Base-by-base conservation (phyloP, 768 basidiomycete species). In the Trametes cingulata region DNA sequence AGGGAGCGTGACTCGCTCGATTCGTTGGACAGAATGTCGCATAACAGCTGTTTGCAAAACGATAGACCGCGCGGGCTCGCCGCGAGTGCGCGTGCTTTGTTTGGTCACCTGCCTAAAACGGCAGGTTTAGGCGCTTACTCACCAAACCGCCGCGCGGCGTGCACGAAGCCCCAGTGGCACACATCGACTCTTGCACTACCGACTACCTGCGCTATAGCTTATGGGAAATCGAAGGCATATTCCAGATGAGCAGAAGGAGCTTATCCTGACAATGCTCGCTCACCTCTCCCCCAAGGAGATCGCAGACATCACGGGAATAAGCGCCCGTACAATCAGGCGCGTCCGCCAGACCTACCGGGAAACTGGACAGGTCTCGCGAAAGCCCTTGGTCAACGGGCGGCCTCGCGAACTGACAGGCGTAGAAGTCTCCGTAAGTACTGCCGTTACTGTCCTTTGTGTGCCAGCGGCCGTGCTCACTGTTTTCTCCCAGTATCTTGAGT, bases 401-500 rank as follows among this genome's bases (percentile, higher is more conserved):
- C 58, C 58, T 17, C 52, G 58, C 9, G 29, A 22, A 37, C 37
- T 60, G 17, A 37, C 41, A 9, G 36, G 25, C 12, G 35, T 43
- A 35, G 52, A 60, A 43, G 27, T 52, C 14, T 24, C 29, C 9
- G 58, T 60, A 53, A 36, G 58, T 60, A 24, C 29, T 33, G 39
- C 27, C 17, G 35, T 13, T 20, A 20, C 7, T 42, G 22, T 22
- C 29, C 29, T 33, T 33, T 33, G 29, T 33, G 29, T 33, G 29
- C 29, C 29, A 33, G 29, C 29, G 29, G 29, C 29, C 29, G 10
- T 33, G 29, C 29, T 33, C 29, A 33, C 29, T 33, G 29, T 33
- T 33, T 33, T 33, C 29, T 33, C 29, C 29, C 29, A 68, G 66
- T 69, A 65, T 36, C 43, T 70, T 10, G 59, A 64, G 24, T 60